Evolutionary conservation across 106 monocot genomes (phyloP), one percentile per base, ranked within the genome.

Genomic region (Phalaenopsis aphrodite): DNA sequence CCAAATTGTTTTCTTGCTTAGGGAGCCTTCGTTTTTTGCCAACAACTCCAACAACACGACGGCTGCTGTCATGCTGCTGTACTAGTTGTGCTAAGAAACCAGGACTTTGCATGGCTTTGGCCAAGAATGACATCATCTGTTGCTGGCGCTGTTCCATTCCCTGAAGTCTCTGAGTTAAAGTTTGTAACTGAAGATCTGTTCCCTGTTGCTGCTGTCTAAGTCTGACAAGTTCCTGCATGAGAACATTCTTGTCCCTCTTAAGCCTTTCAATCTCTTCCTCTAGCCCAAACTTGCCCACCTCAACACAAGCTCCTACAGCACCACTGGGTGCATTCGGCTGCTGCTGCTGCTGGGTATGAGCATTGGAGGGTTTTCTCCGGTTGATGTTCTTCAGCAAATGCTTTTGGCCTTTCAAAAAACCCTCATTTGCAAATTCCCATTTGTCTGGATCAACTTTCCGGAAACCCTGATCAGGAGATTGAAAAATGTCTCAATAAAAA

Each of bases 391-490:
- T 90, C 76, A 90, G 72, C 74, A 90, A 71, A 81, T 87, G 83
- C 42, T 87, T 90, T 78, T 90, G 81, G 19, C 90, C 90, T 71
- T 85, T 78, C 36, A 90, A 69, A 45, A 90, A 90, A 18, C 87
- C 90, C n/a, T 90, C 90, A 48, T 90, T 90, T 21, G 90, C 90
- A 79, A 90, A 90, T 72, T 90, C 90, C 87, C 87, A 90, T 75
- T 78, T 56, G 61, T 90, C 90, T 2, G 90, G 83, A 68, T 90
- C 90, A 79, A 90, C 87, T 58, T 90, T 90, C 47, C 81, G 81
- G 55, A 90, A 90, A 72, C 90, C 90, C 90, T 90, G 78, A 69
- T 39, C 38, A 69, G 39, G 69, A 69, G 38, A 69, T 16, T 12
- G 41, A 36, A 69, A 36, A 38, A 69, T 61, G 39, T 69, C 36